phyloP scores from a whole-genome alignment of 1,284 basidiomycete species.

The Marasmius tenuissimus region DNA sequence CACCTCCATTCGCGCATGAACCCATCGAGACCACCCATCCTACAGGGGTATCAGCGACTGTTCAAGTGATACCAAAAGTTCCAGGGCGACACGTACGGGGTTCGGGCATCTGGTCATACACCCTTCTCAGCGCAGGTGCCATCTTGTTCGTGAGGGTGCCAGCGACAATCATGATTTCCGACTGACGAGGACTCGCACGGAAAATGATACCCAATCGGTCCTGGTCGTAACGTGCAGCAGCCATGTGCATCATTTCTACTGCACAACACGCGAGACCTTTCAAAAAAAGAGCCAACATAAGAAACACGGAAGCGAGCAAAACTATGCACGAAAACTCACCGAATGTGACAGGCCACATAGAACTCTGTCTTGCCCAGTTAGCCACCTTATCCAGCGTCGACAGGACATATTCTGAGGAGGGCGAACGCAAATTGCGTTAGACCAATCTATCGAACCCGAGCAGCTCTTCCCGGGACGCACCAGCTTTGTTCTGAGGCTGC shows the following conservation, averaged over 20 bases:
- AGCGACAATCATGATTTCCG: constrained; percentile 99
- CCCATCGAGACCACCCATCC: constrained; percentile 99
- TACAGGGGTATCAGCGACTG: constrained; percentile 20
- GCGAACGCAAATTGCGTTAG: neutral
- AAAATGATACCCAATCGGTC: constrained; percentile 98
- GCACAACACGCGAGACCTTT: constrained; percentile 96
- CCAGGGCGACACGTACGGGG: constrained; percentile 54
- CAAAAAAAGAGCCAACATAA: constrained; percentile 7
- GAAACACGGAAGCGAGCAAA: constrained; percentile 5
- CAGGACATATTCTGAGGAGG: constrained; percentile 84
- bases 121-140: constrained; percentile 95
- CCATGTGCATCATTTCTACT: constrained; percentile 99
- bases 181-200: constrained; percentile 96
- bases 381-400: constrained; percentile 96
- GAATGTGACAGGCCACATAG: constrained; percentile 99
- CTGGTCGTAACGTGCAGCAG: constrained; percentile 98
- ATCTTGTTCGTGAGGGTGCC: constrained; percentile 99
- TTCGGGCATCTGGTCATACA: constrained; percentile 97
- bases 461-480: constrained; percentile 43
- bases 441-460: neutral
- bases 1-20: constrained; percentile 97
- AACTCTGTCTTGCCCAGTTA: constrained; percentile 97
- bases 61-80: neutral
- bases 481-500: constrained; percentile 87
- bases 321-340: constrained; percentile 45